Base-by-base conservation (phyloP, 345 rosid genomes). In the Heritiera littoralis region DNA sequence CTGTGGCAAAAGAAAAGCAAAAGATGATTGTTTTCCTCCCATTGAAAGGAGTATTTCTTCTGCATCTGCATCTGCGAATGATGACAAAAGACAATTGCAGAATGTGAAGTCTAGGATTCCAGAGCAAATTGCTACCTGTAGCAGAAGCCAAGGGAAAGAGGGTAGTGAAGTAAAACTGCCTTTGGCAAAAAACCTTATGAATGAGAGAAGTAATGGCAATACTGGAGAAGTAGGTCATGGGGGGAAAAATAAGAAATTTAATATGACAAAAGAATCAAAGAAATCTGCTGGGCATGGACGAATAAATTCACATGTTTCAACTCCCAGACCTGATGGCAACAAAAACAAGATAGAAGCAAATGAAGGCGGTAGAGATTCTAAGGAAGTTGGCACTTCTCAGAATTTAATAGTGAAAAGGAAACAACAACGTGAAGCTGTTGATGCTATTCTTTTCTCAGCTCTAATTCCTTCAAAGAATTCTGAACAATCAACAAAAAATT, bases 341-440 rank as follows among this genome's bases (percentile, higher is more conserved):
- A 82, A 66, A 40, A 81, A 81, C 49, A 89, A 74, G 51, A 83
- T 10, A 48, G 86, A 76, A 40, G 78, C 49, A 55, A 83, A 77
- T 41, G 70, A 79, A 69, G 76, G 52, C 67, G 67, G 83, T 67
- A 78, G 41, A 72, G 83, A 55, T 83, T 74, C 88, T 75, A 85
- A 59, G 81, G 66, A 74, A 32, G 81, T 48, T 48, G 87, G 85
- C 45, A 79, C 84, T 81, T 85, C 79, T 81, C 83, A 82, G 59
- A 91, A 90, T 85, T 55, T 88, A 28, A 83, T 86, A 67, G 72
- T 87, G 15, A 89, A 90, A 85, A 87, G 97, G 78, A 94, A 92
- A 84, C 88, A 88, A 51, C 92, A 94, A 77, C 93, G 98, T 23
- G 93, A 92, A 84, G 97, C 93, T 79, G 97, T 92, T 81, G 92